Base-by-base conservation (phyloP, 345 rosid species). In the Populus pruinosa region DNA sequence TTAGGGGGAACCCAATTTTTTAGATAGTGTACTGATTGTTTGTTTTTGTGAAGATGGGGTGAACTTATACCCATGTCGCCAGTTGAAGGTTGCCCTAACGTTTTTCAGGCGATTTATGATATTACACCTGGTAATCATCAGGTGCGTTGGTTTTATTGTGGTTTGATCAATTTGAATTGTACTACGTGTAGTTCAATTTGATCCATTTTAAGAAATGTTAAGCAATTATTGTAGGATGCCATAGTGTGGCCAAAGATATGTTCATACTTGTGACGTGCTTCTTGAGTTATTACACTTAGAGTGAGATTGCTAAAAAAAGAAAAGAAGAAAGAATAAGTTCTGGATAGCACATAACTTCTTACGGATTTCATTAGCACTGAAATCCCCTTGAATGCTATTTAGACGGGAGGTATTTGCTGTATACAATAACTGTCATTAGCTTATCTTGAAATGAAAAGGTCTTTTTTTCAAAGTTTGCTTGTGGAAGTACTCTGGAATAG, bases 31-130 rank as follows among this genome's bases (percentile, higher is more conserved):
- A 35, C 35, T 69, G 36, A 68, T 73, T 69, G 68, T 68, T 76
- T 53, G 27, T 25, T 65, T 13, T 20, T 68, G 71, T 82, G 78
- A 77, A 82, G 84, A 63, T 82, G 84, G 84, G 36, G 76, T 53
- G 77, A 76, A 73, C 81, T 82, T 31, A 78, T 82, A n/a, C 78
- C 81, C 16, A 77, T 82, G 81, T 70, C 76, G 8, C 84, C 84
- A 2, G 78, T 82, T 67, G 84, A 82, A 78, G 84, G 84, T 35
- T 78, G 72, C 23, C 84, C 81, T 14, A 73, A 72, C 16, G 69
- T 82, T 56, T 82, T 82, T 64, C 84, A 82, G 63, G 81, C 78
- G 8, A 70, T 82, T 74, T 70, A 71, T 31, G 50, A 72, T 33
- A 55, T 82, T 49, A 64, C 81, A 50, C 84, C 78, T 21, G 84